Conservation (phyloP, 768 basidiomycete genomes). For the Russula dissimulans region DNA sequence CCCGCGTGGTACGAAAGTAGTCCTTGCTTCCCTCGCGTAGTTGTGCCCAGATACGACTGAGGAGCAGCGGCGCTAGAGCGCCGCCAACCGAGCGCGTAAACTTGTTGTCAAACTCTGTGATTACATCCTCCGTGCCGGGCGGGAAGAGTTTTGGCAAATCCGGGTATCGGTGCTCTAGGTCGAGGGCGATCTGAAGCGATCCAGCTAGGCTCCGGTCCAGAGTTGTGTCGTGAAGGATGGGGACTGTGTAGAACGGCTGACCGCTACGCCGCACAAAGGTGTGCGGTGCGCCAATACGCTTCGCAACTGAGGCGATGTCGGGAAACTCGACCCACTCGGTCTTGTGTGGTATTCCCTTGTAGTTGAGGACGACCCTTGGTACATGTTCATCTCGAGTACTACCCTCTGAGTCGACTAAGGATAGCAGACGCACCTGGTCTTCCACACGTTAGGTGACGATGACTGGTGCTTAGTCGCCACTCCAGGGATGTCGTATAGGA, state of each 20-base stretch:
- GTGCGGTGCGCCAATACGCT: constrained; percentile 31
- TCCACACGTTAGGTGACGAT: constrained; percentile 29
- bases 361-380: constrained; percentile 30
- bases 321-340: constrained; percentile 46
- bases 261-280: constrained; percentile 29
- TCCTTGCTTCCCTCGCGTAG: constrained; percentile 30
- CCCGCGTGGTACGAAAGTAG: constrained; percentile 34
- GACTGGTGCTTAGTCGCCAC: constrained; percentile 8
- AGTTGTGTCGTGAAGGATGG: constrained; percentile 37
- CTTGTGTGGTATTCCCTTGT: constrained; percentile 35
- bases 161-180: constrained; percentile 41
- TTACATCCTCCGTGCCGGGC: constrained; percentile 6
- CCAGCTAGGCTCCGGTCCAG: constrained; percentile 31
- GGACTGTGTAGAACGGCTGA: constrained; percentile 33
- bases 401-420: too few relatives aligned
- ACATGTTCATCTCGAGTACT: too few relatives aligned
- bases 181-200: constrained; percentile 37
- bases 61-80: constrained; percentile 2
- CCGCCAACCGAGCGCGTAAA: constrained; percentile 6
- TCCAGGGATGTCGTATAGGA: constrained; percentile 17
- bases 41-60: constrained; percentile 13
- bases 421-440: constrained; percentile 24
- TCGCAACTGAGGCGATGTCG: constrained; percentile 34
- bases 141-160: constrained; percentile 33
- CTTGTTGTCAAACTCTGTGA: constrained; percentile 21